Conservation (phyloP, 164 flowering plant genomes). For the Platanus orientalis region DNA sequence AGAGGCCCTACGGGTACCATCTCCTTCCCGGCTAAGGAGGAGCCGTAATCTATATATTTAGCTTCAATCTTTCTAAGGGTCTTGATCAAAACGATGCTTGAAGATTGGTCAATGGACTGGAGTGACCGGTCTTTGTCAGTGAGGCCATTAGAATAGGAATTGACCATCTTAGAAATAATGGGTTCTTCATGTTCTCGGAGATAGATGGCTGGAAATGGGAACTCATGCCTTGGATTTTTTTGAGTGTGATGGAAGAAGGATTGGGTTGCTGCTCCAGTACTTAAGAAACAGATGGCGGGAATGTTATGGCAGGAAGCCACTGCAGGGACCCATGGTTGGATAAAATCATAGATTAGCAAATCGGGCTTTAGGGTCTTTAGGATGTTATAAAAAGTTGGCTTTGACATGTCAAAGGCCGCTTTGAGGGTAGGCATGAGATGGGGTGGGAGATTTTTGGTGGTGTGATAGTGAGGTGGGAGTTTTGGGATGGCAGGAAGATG, state of each 20-base stretch:
- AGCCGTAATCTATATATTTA: slow-evolving; percentile 25
- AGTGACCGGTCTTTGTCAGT: slow-evolving; percentile 5
- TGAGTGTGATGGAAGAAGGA: slow-evolving; percentile 7
- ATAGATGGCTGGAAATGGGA: slow-evolving; percentile 18
- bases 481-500: slow-evolving; percentile 30
- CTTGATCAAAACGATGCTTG: slow-evolving; percentile 21
- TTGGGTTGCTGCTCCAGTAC: neutral
- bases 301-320: slow-evolving; percentile 14
- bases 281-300: slow-evolving; percentile 17
- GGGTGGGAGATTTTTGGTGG: slow-evolving; percentile 33
- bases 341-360: slow-evolving; percentile 11
- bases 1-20: slow-evolving; percentile 34
- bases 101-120: slow-evolving; percentile 12
- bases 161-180: neutral
- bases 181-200: slow-evolving; percentile 8
- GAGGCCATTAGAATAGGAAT: neutral
- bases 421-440: slow-evolving; percentile 35
- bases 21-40: slow-evolving; percentile 10
- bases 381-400: slow-evolving; percentile 23
- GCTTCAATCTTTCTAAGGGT: slow-evolving; percentile 29
- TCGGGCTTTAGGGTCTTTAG: slow-evolving; percentile 18
- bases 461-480: slow-evolving; percentile 38
- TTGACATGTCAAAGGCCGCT: slow-evolving; percentile 24
- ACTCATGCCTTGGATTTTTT: neutral
- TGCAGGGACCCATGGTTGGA: slow-evolving; percentile 28